A percentile compares a stretch with the other conserved stretches of the same genome.
These are phyloP conservation scores for Marasmius sp. DNA, from an alignment of 1,284 basidiomycete genomes.

Conservation along the genomic window DNA sequence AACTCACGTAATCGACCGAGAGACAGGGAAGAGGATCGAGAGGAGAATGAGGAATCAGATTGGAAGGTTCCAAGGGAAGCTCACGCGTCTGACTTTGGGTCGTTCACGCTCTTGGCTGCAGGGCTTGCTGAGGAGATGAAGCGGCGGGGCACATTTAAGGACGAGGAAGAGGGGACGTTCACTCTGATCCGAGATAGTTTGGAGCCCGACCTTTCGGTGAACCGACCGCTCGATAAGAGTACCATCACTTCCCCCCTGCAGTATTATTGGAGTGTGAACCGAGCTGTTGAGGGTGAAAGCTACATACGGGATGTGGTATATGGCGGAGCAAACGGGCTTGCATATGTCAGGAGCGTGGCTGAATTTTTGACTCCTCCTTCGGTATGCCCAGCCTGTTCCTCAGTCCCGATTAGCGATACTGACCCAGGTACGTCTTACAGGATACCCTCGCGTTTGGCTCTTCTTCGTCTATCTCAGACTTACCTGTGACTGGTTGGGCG, in stretches of 20 bases:
- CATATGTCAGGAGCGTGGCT: conserved; percentile 72
- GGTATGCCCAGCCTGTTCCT: conserved; percentile 14
- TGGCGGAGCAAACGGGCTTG: conserved; percentile 70
- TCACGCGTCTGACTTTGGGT: conserved; percentile 59
- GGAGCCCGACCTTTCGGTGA: conserved; percentile 23
- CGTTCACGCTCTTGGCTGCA: conserved; percentile 51
- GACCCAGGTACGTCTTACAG: neutral
- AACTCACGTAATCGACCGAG: conserved; percentile 46
- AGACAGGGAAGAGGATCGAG: conserved; percentile 50
- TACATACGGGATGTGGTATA: conserved; percentile 72
- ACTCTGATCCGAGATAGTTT: conserved; percentile 36
- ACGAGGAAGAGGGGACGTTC: conserved; percentile 35
- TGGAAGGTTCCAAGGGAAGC: conserved; percentile 53
- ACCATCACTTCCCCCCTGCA: conserved; percentile 17
- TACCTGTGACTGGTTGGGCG: conserved; percentile 57
- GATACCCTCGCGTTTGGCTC: neutral
- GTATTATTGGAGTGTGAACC: conserved; percentile 47
- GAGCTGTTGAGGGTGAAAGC: conserved; percentile 53
- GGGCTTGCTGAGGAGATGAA: conserved; percentile 48
- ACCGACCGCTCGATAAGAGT: conserved; percentile 20
- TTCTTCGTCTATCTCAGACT: conserved; percentile 31
- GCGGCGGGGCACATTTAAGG: conserved; percentile 27
- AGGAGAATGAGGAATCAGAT: conserved; percentile 28
- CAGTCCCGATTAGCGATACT: neutral
- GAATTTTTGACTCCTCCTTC: conserved; percentile 50